Conservation (phyloP, 352 stramenopile genomes). For the Phytophthora hibernalis region DNA sequence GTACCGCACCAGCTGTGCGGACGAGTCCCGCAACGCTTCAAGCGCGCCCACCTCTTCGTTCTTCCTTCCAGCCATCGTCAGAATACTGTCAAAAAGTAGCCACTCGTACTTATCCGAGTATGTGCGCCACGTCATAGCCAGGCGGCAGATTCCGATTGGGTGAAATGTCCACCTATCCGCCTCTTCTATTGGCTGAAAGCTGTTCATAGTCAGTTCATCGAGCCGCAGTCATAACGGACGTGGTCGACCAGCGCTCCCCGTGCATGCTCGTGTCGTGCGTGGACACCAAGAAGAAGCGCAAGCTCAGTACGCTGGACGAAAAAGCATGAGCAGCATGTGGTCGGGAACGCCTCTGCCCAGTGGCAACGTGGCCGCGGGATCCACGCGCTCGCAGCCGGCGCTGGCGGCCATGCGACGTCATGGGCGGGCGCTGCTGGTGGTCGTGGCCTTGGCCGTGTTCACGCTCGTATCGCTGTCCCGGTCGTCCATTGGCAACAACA, state of each 20-base stretch:
- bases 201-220: slow-evolving; percentile 30
- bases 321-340: slow-evolving; percentile 56
- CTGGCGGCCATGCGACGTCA: slow-evolving; percentile 55
- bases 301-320: slow-evolving; percentile 72
- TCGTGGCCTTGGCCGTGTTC: slow-evolving; percentile 58
- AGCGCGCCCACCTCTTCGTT: slow-evolving; percentile 84
- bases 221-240: slow-evolving; percentile 23
- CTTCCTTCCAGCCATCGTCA: slow-evolving; percentile 55
- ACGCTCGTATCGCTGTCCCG: slow-evolving; percentile 73
- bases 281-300: slow-evolving; percentile 82
- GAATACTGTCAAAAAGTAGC: neutral
- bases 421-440: slow-evolving; percentile 54
- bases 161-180: too few relatives aligned
- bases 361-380: slow-evolving; percentile 20
- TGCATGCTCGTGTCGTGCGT: slow-evolving; percentile 48
- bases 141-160: slow-evolving; percentile 15
- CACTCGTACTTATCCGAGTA: slow-evolving; percentile 7
- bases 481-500: slow-evolving; percentile 39
- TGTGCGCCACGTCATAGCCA: slow-evolving; percentile 20
- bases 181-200: slow-evolving; percentile 32
- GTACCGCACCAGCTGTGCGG: slow-evolving; percentile 75
- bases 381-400: slow-evolving; percentile 40
- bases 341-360: slow-evolving; percentile 35
- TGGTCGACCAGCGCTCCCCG: neutral
- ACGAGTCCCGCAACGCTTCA: slow-evolving; percentile 80